Evolutionary conservation across 2,329 filamentous ascomycete species (phyloP), one percentile per base, ranked within the genome.

Genomic region (Phialophora verrucosa): DNA sequence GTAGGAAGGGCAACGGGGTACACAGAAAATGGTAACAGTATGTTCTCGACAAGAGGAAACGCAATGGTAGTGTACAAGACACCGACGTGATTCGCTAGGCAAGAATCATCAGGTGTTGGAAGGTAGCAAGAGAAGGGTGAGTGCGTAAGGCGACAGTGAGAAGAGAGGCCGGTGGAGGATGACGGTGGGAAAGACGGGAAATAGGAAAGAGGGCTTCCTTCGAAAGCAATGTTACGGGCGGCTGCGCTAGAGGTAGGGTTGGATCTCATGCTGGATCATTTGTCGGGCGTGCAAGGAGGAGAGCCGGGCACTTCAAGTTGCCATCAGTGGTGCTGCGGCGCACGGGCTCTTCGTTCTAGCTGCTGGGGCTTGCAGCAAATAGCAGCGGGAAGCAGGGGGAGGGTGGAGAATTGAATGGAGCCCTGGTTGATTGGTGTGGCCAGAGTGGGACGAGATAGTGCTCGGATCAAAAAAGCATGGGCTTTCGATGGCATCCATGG

Each of bases 231-330:
- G 59, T 61, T 47, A 61, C 59, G 59, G 59, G 59, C 49, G 29
- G 49, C 31, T 17, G 32, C 59, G 59, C 59, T 61, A 61, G 59
- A 51, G 59, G 59, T 61, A 61, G 59, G 59, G 59, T 61, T 61
- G 51, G 59, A 61, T 61, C 59, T 61, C 47, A 53, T 61, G 49
- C 59, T 61, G 59, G 59, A 61, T 61, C 59, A 61, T 42, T 61
- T 54, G 59, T 54, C 59, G 59, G 51, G 59, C 59, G 59, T 42
- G 59, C 59, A 47, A 61, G 59, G 23, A 61, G 47, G 27, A 61
- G 59, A 61, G 59, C 59, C 59, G 59, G 59, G 47, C 59, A 51
- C 47, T 38, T 42, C 59, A 61, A 51, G 59, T 61, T 61, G 59
- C 59, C 59, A 54, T 61, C 59, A 53, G 42, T 38, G 42, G 59